A percentile compares a stretch with the other conserved stretches of the same genome.
Conservation (phyloP, 192 early-diverging fungal genomes). For the Coemansia sp. region DNA sequence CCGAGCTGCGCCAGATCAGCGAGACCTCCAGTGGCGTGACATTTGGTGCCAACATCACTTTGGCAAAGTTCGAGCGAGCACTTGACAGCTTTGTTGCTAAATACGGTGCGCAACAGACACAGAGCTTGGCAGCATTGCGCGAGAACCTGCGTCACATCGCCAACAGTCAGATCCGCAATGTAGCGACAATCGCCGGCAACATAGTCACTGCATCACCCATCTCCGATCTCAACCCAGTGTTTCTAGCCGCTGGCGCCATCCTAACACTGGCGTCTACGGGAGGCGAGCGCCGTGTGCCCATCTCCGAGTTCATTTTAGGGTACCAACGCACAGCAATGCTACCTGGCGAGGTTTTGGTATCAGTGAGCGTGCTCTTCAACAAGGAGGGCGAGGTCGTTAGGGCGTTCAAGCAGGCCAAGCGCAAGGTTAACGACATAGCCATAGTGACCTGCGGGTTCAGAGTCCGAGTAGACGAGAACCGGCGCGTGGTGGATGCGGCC, state of each 20-base stretch:
- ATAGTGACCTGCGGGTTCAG: constrained; percentile 79
- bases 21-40: constrained; percentile 35
- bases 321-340: constrained; percentile 74
- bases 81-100: constrained; percentile 16
- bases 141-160: constrained; percentile 80
- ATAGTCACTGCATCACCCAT: constrained; percentile 87
- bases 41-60: constrained; percentile 68
- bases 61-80: constrained; percentile 56
- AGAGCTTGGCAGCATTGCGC: constrained; percentile 64
- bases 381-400: constrained; percentile 58
- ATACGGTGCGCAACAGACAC: constrained; percentile 40
- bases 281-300: constrained; percentile 54
- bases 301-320: constrained; percentile 74
- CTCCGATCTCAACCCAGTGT: constrained; percentile 84
- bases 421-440: constrained; percentile 84
- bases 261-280: constrained; percentile 50
- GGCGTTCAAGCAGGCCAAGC: constrained; percentile 85
- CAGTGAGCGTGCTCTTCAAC: constrained; percentile 66
- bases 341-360: constrained; percentile 62
- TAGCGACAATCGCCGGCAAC: constrained; percentile 82
- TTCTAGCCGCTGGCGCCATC: constrained; percentile 62
- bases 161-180: constrained; percentile 82
- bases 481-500: constrained; percentile 56
- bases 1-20: constrained; percentile 60
- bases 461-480: constrained; percentile 53